Base-by-base conservation (phyloP, 163 green algal species). In the Scenedesmus sp. region DNA sequence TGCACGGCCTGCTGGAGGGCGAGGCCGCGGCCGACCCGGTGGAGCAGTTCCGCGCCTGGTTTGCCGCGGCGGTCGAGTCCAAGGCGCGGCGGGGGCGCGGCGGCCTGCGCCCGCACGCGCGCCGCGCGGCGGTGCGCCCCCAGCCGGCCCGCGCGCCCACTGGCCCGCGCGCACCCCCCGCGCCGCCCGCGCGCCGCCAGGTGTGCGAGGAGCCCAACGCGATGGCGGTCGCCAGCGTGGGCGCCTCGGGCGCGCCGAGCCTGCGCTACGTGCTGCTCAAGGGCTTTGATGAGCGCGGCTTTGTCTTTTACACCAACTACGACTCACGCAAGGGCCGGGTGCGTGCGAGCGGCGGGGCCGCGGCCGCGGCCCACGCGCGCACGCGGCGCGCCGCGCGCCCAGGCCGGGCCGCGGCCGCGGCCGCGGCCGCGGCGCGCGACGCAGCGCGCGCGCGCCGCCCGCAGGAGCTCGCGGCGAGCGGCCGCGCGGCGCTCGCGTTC, bases 261-360 rank as follows among this genome's bases (percentile, higher is more conserved):
- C 86, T 90, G 58, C 88, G 93, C 24, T 86, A 93, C 67, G 91
- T 97, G 53, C 85, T 97, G 54, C 88, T 96, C 53, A 98, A 97
- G 79, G 93, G 60, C 6, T 92, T 87, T 48, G 88, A 92, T 34
- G 45, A 87, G 24, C 74, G 87, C 0, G 94, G 94, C 1, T 97
- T 98, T 74, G 80, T 91, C 2, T 98, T 95, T 63, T 98, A 95
- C 86, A 97, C 93, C 26, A 98, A 98, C 84, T 98, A 96, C 85
- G 82, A 85, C 71, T 90, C 75, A 50, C 33, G 81, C 26, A 96
- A 96, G 84, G 91, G 63, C n/a, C n/a, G n/a, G n/a, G n/a, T n/a
- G n/a, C n/a, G n/a, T n/a, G n/a, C n/a, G n/a, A n/a, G n/a, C n/a
- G n/a, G n/a, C n/a, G n/a, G n/a, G n/a, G 20, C 33, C 29, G 5